Evolutionary conservation across 176 grass and related monocot species (phyloP).

Genomic region (Microstegium vimineum): DNA sequence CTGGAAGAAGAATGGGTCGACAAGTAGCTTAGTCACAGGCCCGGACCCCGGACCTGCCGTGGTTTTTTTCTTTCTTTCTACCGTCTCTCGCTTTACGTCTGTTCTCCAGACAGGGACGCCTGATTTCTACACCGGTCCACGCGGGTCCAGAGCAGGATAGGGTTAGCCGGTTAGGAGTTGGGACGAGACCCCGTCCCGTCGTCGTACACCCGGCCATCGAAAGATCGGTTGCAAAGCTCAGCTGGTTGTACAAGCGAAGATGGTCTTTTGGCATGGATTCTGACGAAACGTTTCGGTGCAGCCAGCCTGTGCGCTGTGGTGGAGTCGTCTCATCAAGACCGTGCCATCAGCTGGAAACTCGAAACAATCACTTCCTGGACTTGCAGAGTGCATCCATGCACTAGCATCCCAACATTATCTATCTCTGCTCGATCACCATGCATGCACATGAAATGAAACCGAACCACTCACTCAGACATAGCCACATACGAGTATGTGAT

Average conservation of each 20-base stretch:
- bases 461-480: neutral
- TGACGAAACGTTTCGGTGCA: slow-evolving; percentile 17
- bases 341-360: neutral
- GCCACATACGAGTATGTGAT: neutral
- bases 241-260: neutral
- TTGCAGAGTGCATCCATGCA: neutral
- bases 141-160: neutral
- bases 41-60: neutral
- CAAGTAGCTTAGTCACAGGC: neutral
- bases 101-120: neutral
- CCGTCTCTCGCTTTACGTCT: neutral
- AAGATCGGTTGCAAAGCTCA: neutral
- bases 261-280: slow-evolving; percentile 2
- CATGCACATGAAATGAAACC: neutral
- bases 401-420: neutral
- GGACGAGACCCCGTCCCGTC: neutral
- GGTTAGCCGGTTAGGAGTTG: too few species aligned
- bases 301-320: neutral
- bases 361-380: slow-evolving; percentile 3
- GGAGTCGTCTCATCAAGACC: slow-evolving; percentile 1
- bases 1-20: slow-evolving; percentile 15
- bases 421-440: neutral
- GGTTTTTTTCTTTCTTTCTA: neutral
- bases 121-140: neutral
- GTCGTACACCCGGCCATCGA: neutral